These are phyloP conservation scores for Phialophora tarda DNA, from an alignment of 2,329 filamentous ascomycete genomes.

Conservation along the genomic window DNA sequence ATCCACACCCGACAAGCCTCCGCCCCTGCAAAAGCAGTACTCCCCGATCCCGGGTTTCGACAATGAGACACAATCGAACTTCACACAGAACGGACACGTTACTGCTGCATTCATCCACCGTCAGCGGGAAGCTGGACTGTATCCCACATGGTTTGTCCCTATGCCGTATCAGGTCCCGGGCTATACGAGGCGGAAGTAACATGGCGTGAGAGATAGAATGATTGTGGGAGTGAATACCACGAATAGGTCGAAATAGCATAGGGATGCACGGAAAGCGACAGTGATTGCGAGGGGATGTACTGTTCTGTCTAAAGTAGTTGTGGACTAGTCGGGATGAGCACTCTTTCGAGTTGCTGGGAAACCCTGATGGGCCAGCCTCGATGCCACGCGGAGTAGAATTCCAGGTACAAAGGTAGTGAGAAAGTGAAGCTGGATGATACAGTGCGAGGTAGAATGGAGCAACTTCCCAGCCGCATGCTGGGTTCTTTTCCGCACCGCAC, in stretches of 20 bases:
- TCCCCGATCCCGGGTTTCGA: slow-evolving; percentile 36
- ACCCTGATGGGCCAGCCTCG: no score
- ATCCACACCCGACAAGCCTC: slow-evolving; percentile 28
- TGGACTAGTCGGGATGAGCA: background rate
- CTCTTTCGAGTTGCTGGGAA: background rate
- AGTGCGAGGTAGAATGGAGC: no score
- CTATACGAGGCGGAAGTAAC: slow-evolving; percentile 30
- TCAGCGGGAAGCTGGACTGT: slow-evolving; percentile 33
- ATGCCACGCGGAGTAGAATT: no score
- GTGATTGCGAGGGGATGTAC: background rate
- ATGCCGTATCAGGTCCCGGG: slow-evolving; percentile 47
- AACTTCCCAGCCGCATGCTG: no score
- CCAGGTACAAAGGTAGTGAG: no score
- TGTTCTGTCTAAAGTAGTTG: background rate
- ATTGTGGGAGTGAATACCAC: background rate
- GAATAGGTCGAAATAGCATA: background rate
- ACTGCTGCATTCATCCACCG: slow-evolving; percentile 39
- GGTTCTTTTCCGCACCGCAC: no score
- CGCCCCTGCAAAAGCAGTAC: slow-evolving; percentile 30
- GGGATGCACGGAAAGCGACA: background rate
- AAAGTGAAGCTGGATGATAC: no score
- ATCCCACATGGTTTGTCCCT: slow-evolving; percentile 41
- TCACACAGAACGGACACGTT: slow-evolving; percentile 40
- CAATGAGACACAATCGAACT: slow-evolving; percentile 41
- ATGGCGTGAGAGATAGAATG: background rate